phyloP scores from a whole-genome alignment of 371 early-diverging fungal genomes.

The Lichtheimia corymbifera region DNA sequence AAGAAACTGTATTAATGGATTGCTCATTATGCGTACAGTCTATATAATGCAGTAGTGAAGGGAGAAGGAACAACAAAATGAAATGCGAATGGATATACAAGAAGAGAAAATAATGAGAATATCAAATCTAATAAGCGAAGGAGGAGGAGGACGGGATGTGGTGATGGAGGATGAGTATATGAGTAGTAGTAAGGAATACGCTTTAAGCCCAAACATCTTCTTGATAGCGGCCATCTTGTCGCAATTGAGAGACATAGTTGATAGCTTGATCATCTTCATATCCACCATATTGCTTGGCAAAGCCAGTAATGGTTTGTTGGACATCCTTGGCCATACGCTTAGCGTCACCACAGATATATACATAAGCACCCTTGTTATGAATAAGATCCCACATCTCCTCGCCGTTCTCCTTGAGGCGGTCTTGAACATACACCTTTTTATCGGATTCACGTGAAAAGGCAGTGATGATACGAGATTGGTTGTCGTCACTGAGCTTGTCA shows the following conservation, averaged over 20 bases:
- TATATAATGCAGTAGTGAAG: background rate
- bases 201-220: conserved; percentile 92
- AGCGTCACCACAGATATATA: conserved; percentile 94
- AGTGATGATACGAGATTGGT: conserved; percentile 59
- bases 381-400: conserved; percentile 71
- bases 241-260: conserved; percentile 74
- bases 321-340: conserved; percentile 94
- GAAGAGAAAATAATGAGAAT: no score
- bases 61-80: background rate
- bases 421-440: conserved; percentile 86
- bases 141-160: no score
- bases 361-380: conserved; percentile 56
- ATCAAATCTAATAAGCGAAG: no score
- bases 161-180: no score
- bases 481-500: conserved; percentile 38
- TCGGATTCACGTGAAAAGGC: conserved; percentile 83
- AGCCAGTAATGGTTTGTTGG: conserved; percentile 56
- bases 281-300: conserved; percentile 69
- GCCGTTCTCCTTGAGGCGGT: conserved; percentile 64
- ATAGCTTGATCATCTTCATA: conserved; percentile 66
- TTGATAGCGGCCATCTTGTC: conserved; percentile 76
- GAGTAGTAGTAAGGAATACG: no score
- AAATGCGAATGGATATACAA: no score
- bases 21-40: no score
- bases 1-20: no score